These are phyloP conservation scores for Leishmania tropica DNA, from an alignment of 208 protist genomes.

Conservation along the genomic window DNA sequence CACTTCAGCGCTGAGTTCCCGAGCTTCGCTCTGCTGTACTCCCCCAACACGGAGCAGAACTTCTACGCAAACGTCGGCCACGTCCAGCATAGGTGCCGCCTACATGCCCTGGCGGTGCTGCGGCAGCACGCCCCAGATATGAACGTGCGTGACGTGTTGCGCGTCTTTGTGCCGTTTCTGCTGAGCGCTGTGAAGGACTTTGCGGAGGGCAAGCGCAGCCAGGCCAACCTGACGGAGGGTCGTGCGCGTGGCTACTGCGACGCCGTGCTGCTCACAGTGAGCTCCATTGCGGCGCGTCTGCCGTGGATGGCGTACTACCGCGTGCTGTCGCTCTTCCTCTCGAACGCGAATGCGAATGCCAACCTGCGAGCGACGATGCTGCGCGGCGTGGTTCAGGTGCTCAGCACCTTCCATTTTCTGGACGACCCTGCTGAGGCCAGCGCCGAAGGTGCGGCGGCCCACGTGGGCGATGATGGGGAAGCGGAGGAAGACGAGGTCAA, in stretches of 20 bases:
- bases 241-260: constrained; percentile 86
- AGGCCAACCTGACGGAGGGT: constrained; percentile 82
- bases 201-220: constrained; percentile 80
- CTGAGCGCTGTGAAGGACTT: constrained; percentile 87
- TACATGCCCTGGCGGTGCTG: constrained; percentile 78
- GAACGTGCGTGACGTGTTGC: constrained; percentile 77
- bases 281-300: constrained; percentile 61
- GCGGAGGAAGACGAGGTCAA: constrained; percentile 68
- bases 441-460: not conserved
- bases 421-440: constrained; percentile 25
- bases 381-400: constrained; percentile 86
- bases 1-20: constrained; percentile 65
- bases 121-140: constrained; percentile 51
- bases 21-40: constrained; percentile 77
- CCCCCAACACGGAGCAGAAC: constrained; percentile 70
- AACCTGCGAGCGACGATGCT: constrained; percentile 82
- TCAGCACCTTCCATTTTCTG: constrained; percentile 87
- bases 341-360: constrained; percentile 69
- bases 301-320: constrained; percentile 91
- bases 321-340: constrained; percentile 80
- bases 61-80: constrained; percentile 88
- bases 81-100: constrained; percentile 79
- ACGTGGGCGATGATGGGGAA: constrained; percentile 16
- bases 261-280: constrained; percentile 76
- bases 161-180: constrained; percentile 89